phyloP scores from a whole-genome alignment of 805 yeast genomes.

The Metschnikowia santaceciliae region DNA sequence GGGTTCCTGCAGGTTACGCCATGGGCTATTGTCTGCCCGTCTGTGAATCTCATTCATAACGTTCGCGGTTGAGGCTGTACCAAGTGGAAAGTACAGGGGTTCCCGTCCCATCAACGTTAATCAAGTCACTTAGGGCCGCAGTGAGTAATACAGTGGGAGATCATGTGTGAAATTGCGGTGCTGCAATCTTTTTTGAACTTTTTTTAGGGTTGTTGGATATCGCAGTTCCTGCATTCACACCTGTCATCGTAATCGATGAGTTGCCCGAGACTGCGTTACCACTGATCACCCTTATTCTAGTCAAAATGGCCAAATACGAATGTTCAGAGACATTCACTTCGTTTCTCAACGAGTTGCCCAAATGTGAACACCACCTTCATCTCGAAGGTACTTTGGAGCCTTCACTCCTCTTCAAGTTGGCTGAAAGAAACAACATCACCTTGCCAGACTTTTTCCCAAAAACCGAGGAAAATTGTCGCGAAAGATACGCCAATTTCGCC shows the following conservation, averaged over 20 bases:
- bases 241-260: background rate
- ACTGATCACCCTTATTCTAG: too few relatives aligned
- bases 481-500: slow-evolving; percentile 56
- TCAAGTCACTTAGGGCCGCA: too few relatives aligned
- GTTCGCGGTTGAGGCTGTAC: too few relatives aligned
- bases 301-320: slow-evolving; percentile 11
- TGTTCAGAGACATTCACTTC: slow-evolving; percentile 30
- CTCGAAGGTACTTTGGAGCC: slow-evolving; percentile 82
- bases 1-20: too few relatives aligned
- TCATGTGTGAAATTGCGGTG: too few relatives aligned
- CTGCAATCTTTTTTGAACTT: background rate
- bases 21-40: too few relatives aligned
- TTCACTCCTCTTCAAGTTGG: slow-evolving; percentile 63
- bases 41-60: too few relatives aligned
- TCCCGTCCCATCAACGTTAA: too few relatives aligned
- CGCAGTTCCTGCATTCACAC: background rate
- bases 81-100: too few relatives aligned
- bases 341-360: slow-evolving; percentile 69
- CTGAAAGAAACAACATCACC: slow-evolving; percentile 56
- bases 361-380: slow-evolving; percentile 85
- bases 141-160: too few relatives aligned
- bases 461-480: slow-evolving; percentile 48
- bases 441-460: slow-evolving; percentile 64
- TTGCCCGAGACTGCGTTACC: background rate
- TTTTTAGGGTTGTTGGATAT: background rate